Evolutionary conservation across 768 basidiomycete genomes (phyloP), one percentile per base, ranked within the genome.

Genomic region (Fistulinella prunicolor): DNA sequence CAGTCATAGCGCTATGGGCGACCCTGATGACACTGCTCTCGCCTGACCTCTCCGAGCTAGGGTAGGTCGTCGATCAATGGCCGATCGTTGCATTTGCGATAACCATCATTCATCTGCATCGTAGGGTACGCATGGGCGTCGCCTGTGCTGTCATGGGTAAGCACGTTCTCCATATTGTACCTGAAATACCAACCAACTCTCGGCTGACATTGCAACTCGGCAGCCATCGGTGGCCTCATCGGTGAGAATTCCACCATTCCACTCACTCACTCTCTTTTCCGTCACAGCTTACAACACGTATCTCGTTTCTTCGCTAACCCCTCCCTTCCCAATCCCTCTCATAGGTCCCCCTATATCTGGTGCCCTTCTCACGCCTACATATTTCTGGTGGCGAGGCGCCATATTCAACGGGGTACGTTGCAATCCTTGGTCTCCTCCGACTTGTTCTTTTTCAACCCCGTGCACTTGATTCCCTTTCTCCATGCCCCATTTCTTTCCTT

Each of bases 351-450:
- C 83, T 1, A 76, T 83, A 47, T 75, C 75, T 28, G 83, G 83
- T 0, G 75, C 79, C 4, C 63, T 84, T 22, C 72, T 85, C 7
- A 74, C 79, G 0, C 51, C 68, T 8, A 60, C 69, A 0, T 82
- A 76, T 48, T 56, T 76, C 6, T 85, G 83, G 83, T 82, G 79
- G 78, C 69, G 76, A 28, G 78, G 79, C 1, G 75, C 75, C 10
- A 46, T 82, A 8, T 85, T 82, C 55, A 69, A 75, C 23, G 81
- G 79, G 47, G 66, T 73, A 35, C 29, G 65, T 55, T 26, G 3
- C 10, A 14, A n/a, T n/a, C n/a, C n/a, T n/a, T n/a, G n/a, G n/a
- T n/a, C n/a, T n/a, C n/a, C n/a, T n/a, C 13, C 7, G 7, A 28
- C 10, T 6, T 28, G 4, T 21, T 14, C 35, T 20, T 19, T 24